phyloP scores from a whole-genome alignment of 805 yeast species.

The Scheffersomyces lignosus region DNA sequence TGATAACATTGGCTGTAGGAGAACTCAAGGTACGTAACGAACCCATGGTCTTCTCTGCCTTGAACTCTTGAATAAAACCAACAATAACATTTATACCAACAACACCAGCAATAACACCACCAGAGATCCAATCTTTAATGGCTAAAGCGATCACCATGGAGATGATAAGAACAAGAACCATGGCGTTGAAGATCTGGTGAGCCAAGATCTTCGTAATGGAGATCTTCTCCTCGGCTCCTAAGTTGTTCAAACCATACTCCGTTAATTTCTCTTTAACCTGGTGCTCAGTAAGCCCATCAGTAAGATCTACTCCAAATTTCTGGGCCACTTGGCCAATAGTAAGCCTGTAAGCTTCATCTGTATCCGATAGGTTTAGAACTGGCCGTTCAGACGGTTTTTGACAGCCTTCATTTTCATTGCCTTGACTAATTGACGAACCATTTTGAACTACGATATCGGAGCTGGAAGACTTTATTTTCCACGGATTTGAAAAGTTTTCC shows the following conservation, averaged over 20 bases:
- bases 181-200: conserved; percentile 40
- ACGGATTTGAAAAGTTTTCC: no score
- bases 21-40: conserved; percentile 48
- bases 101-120: conserved; percentile 48
- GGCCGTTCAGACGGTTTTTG: conserved; percentile 9
- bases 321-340: conserved; percentile 16
- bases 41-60: conserved; percentile 53
- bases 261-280: conserved; percentile 1
- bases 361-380: conserved; percentile 1
- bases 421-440: conserved; percentile 13
- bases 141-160: conserved; percentile 40
- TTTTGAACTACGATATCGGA: conserved; percentile 2
- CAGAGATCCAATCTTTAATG: conserved; percentile 40
- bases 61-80: conserved; percentile 51
- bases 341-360: conserved; percentile 14
- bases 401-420: conserved; percentile 17
- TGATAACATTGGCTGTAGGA: conserved; percentile 46
- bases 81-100: conserved; percentile 47
- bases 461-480: conserved; percentile 7
- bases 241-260: conserved; percentile 17
- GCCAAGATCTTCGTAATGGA: conserved; percentile 30
- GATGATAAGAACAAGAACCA: conserved; percentile 38
- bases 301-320: conserved; percentile 12
- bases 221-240: conserved; percentile 32
- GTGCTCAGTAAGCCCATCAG: conserved; percentile 12